Evolutionary conservation across 164 flowering plant species (phyloP), one percentile per base, ranked within the genome.

Genomic region (Chimonanthus praecox): DNA sequence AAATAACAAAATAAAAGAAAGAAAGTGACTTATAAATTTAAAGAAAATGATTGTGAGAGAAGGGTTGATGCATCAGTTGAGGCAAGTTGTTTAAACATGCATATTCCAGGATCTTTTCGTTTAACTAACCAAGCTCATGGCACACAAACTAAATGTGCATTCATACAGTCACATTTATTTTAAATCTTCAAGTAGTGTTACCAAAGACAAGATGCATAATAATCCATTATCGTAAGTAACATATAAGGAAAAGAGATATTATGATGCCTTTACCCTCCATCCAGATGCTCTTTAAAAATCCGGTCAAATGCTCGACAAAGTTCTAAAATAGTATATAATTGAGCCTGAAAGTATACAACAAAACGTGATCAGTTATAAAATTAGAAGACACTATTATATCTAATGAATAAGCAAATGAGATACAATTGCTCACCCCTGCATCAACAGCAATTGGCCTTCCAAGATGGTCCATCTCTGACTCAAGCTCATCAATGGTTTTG

Each of bases 211-310:
- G 21, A 47, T 9, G 51, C 3, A n/a, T n/a, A 4, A 13, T 4
- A 2, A 51, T 33, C 33, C 33, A 33, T 33, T 33, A 1, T 33
- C 33, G 2, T 33, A 33, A 33, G 33, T 33, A 33, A 33, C 33
- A 33, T 33, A 33, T 33, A 33, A 1, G 33, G 33, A 51, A 2
- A 51, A 11, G 0, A 4, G 4, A 54, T n/a, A n/a, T 10, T 10
- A n/a, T 49, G 54, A 68, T 68, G 33, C 51, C 54, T n/a, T 66
- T 87, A 92, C 97, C 79, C 72, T 81, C 97, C 97, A 85, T 92
- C 97, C 75, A 92, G 92, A 87, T 92, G 97, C 75, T 92, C 97
- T 79, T 92, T 92, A 78, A 86, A 92, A 72, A 83, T 89, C 80
- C 85, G 88, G 74, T 92, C 97, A 80, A 92, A 92, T 72, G 76